phyloP scores from a whole-genome alignment of 257 asterid genomes.

The Anisodus tanguticus region DNA sequence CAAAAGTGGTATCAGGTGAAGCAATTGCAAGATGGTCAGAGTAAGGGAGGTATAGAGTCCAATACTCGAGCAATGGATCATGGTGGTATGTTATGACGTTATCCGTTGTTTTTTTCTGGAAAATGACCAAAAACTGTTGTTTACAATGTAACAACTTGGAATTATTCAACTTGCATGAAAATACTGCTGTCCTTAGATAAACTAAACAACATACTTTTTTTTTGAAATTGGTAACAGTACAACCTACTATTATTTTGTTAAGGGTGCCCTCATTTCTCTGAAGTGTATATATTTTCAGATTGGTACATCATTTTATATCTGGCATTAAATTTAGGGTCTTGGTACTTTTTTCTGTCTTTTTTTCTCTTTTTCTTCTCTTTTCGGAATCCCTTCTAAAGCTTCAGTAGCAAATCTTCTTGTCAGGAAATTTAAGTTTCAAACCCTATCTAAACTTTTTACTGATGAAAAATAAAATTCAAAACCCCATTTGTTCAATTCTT shows the following conservation, averaged over 20 bases:
- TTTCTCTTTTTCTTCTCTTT: neutral
- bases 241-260: neutral
- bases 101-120: neutral
- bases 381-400: neutral
- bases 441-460: neutral
- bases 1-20: slow-evolving; percentile 41
- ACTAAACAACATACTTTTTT: neutral
- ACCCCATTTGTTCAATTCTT: no score
- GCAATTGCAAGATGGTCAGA: slow-evolving; percentile 52
- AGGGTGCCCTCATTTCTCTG: neutral
- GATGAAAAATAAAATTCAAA: neutral
- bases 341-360: neutral
- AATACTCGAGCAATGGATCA: slow-evolving; percentile 24
- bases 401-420: neutral
- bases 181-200: neutral
- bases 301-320: neutral
- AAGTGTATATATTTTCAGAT: neutral
- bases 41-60: slow-evolving; percentile 32
- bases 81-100: slow-evolving; percentile 39
- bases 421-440: neutral
- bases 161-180: neutral
- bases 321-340: neutral
- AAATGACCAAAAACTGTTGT: slow-evolving; percentile 24
- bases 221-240: no score
- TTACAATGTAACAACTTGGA: neutral